A percentile compares a stretch with the other conserved stretches of the same genome.
Evolutionary conservation across 192 early-diverging fungal species (phyloP).

Genomic region (Umbelopsis sp.): DNA sequence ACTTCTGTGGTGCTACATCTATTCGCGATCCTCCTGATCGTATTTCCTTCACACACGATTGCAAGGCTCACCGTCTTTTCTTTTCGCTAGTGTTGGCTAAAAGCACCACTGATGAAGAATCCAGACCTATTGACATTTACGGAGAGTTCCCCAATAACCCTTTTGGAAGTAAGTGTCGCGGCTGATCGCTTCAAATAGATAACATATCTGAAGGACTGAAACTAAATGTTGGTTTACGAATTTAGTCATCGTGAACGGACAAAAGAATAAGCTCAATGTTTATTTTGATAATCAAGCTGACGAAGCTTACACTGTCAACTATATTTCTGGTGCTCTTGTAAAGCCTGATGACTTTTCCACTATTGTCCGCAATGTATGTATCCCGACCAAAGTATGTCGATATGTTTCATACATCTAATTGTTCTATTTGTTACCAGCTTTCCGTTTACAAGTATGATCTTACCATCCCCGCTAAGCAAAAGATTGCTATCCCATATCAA

Average conservation of each 20-base stretch:
- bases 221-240: not conserved
- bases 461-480: slow-evolving; percentile 33
- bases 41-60: too few species aligned
- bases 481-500: slow-evolving; percentile 42
- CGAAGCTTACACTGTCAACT: slow-evolving; percentile 29
- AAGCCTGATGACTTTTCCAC: slow-evolving; percentile 34
- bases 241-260: slow-evolving; percentile 49
- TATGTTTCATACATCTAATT: not conserved
- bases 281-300: slow-evolving; percentile 45
- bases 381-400: not conserved
- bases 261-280: slow-evolving; percentile 42
- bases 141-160: slow-evolving; percentile 46
- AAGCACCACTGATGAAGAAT: slow-evolving; percentile 1
- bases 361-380: slow-evolving; percentile 46
- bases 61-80: too few species aligned
- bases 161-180: slow-evolving; percentile 40
- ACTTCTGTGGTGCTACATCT: too few species aligned
- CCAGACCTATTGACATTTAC: slow-evolving; percentile 14
- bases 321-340: slow-evolving; percentile 35
- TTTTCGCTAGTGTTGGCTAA: not conserved
- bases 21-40: too few species aligned
- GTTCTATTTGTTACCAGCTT: slow-evolving; percentile 32
- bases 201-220: not conserved
- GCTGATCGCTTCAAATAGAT: not conserved
- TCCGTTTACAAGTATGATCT: slow-evolving; percentile 35